These are phyloP conservation scores for Cryptosporidium baileyi DNA, from an alignment of 169 alveolate species.

Conservation along the genomic window DNA sequence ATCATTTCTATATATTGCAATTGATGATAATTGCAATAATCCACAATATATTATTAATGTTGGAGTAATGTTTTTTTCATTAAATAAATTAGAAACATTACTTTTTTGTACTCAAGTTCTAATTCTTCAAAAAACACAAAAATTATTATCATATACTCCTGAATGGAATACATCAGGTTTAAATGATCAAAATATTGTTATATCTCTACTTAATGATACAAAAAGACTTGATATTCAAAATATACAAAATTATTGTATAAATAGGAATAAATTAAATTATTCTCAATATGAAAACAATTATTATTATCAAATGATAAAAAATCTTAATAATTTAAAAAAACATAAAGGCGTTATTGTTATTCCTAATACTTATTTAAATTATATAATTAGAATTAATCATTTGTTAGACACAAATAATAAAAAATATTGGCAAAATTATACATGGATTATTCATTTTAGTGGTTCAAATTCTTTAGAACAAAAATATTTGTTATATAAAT, in stretches of 20 bases:
- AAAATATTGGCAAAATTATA: background rate
- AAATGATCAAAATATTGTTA: slow-evolving; percentile 51
- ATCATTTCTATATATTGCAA: slow-evolving; percentile 1
- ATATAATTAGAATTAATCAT: background rate
- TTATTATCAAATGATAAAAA: too few species aligned
- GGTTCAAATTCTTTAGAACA: slow-evolving; percentile 43
- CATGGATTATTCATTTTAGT: slow-evolving; percentile 59
- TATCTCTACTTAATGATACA: slow-evolving; percentile 36
- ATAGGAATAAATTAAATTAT: background rate
- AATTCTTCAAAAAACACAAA: slow-evolving; percentile 22
- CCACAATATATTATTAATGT: slow-evolving; percentile 15
- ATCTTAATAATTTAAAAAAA: background rate
- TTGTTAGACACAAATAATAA: background rate
- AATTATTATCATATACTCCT: background rate
- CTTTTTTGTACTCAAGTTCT: slow-evolving; percentile 25
- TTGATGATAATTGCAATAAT: slow-evolving; percentile 43
- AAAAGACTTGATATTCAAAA: background rate
- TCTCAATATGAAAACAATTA: background rate
- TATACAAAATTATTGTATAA: slow-evolving; percentile 16
- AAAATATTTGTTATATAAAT: background rate
- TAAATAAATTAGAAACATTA: slow-evolving; percentile 16
- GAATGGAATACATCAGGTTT: slow-evolving; percentile 61
- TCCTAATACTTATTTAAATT: slow-evolving; percentile 8
- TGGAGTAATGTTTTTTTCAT: slow-evolving; percentile 39
- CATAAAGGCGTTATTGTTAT: slow-evolving; percentile 17